Evolutionary conservation across 2,329 filamentous ascomycete species (phyloP).

Genomic region (Cercospora sp.): DNA sequence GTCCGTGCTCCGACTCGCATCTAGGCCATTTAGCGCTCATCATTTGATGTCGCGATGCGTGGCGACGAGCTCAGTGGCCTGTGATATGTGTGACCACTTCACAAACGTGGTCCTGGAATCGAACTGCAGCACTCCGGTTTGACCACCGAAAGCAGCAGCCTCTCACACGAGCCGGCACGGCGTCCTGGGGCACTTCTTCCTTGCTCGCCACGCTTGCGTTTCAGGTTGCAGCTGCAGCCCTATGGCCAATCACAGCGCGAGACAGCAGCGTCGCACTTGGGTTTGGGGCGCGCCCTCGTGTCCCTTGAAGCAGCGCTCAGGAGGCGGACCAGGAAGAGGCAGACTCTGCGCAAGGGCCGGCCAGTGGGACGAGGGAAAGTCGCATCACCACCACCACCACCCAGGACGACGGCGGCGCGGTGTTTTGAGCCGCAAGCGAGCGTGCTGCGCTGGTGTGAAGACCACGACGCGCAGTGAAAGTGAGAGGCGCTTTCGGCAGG

Average conservation of each 20-base stretch:
- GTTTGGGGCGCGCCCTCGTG: constrained; percentile 4
- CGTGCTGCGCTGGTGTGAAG: background rate
- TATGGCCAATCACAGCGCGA: constrained; percentile 11
- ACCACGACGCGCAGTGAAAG: background rate
- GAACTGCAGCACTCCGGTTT: constrained; percentile 5
- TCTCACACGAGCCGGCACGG: constrained; percentile 16
- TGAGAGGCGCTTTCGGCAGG: constrained; percentile 1
- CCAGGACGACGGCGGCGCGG: background rate
- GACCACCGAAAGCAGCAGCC: constrained; percentile 7
- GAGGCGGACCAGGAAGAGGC: constrained; percentile 11
- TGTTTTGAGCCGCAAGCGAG: background rate
- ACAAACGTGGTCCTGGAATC: constrained; percentile 7
- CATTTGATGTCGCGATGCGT: background rate
- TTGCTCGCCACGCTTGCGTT: constrained; percentile 15
- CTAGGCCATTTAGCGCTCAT: background rate
- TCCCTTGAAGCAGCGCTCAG: constrained; percentile 10
- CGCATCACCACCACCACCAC: background rate
- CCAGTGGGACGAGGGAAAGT: background rate
- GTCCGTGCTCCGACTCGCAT: background rate
- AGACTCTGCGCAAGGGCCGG: constrained; percentile 9
- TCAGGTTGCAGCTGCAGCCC: constrained; percentile 10
- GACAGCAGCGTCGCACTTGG: constrained; percentile 3
- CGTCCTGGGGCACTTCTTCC: constrained; percentile 9
- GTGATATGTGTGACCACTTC: background rate
- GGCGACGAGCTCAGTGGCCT: background rate